Evolutionary conservation across 148 eudicot species (phyloP).

Genomic region (Arctostaphylos glauca): DNA sequence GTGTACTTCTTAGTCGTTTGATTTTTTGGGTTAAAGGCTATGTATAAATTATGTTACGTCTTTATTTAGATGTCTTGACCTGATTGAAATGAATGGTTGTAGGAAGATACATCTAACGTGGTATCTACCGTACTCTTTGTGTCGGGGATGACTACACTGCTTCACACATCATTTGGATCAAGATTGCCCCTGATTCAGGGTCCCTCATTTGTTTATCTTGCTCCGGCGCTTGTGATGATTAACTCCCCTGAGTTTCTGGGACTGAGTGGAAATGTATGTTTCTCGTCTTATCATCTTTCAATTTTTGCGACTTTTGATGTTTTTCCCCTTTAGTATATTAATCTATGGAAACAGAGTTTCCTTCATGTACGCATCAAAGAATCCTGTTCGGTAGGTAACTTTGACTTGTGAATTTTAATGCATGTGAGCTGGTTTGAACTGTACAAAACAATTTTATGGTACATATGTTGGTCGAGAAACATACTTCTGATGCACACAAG

Average conservation of each 20-base stretch:
- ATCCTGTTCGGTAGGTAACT: neutral
- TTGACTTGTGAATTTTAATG: neutral
- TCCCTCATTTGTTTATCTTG: constrained; percentile 66
- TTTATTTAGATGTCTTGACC: constrained; percentile 29
- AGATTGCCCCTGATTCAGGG: constrained; percentile 96
- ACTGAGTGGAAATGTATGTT: constrained; percentile 64
- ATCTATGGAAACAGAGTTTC: neutral
- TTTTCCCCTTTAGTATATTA: neutral
- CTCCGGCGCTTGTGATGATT: neutral
- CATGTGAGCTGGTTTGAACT: neutral
- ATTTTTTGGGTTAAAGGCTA: neutral
- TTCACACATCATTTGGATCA: constrained; percentile 82
- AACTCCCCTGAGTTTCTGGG: constrained; percentile 88
- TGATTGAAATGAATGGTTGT: constrained; percentile 55
- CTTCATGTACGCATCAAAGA: neutral
- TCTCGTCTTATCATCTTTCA: neutral
- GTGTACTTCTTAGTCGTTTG: constrained; percentile 9
- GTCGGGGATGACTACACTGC: constrained; percentile 83
- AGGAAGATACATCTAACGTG: constrained; percentile 94
- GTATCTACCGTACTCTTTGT: constrained; percentile 88
- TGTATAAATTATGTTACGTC: neutral
- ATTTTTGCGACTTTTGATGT: neutral
- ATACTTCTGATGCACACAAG: neutral
- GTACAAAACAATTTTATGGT: neutral
- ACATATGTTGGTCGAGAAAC: neutral